A percentile compares a stretch with the other conserved stretches of the same genome.
Evolutionary conservation across 179 eudicot genomes (phyloP).

Genomic region (Camellia oleifera): DNA sequence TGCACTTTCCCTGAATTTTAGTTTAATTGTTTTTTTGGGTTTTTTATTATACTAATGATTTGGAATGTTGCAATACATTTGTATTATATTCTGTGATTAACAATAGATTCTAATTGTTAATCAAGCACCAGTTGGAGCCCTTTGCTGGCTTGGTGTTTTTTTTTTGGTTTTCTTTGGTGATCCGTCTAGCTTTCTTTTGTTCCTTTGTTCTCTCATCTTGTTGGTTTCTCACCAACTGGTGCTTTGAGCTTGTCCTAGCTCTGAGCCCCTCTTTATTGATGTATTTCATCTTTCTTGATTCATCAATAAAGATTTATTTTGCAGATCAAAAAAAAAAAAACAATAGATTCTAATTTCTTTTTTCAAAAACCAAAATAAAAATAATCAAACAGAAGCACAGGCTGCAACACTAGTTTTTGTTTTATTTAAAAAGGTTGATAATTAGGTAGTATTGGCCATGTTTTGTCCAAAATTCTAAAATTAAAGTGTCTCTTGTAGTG

Average conservation of each 20-base stretch:
- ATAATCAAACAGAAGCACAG: neutral
- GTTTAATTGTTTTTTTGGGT: constrained; percentile 12
- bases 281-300: too few relatives aligned
- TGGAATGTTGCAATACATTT: constrained; percentile 24
- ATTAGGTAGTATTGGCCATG: constrained; percentile 16
- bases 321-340: too few relatives aligned
- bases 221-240: too few relatives aligned
- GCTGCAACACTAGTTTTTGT: neutral
- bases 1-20: constrained; percentile 26
- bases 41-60: constrained; percentile 21
- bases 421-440: constrained; percentile 17
- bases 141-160: too few relatives aligned
- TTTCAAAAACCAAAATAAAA: neutral
- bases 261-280: too few relatives aligned
- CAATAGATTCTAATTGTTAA: neutral
- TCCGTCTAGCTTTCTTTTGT: too few relatives aligned
- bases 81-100: neutral
- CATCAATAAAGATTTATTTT: too few relatives aligned
- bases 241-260: too few relatives aligned
- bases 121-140: too few relatives aligned
- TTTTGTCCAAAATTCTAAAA: constrained; percentile 36
- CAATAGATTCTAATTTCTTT: neutral
- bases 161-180: too few relatives aligned
- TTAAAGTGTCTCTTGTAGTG: constrained; percentile 70
- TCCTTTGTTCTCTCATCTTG: too few relatives aligned